These are phyloP conservation scores for Wallacemonas sp. DNA, from an alignment of 208 protist genomes.

Conservation along the genomic window DNA sequence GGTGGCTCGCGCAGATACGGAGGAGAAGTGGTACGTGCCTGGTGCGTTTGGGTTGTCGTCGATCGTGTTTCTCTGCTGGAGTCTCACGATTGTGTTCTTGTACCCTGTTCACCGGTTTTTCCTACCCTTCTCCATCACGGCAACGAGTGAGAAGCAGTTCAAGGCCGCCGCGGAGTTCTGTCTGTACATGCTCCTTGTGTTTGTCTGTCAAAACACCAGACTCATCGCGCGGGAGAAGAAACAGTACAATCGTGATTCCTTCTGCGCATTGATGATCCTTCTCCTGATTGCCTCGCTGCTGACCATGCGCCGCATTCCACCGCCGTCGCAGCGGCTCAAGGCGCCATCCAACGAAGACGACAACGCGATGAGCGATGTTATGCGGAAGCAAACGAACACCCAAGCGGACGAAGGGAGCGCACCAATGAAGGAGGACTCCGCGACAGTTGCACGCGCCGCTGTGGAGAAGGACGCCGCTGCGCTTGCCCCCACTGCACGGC, in stretches of 20 bases:
- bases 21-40: background rate
- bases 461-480: background rate
- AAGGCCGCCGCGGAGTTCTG: slow-evolving; percentile 2
- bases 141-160: background rate
- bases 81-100: background rate
- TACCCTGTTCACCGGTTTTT: background rate
- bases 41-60: slow-evolving; percentile 1
- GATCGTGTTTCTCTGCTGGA: background rate
- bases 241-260: background rate
- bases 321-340: background rate
- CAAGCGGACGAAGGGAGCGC: too few relatives aligned
- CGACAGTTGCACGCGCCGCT: too few relatives aligned
- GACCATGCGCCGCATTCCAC: slow-evolving; percentile 5
- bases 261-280: background rate
- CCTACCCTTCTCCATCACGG: background rate
- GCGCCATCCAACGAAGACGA: background rate
- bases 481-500: background rate
- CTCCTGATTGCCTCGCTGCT: background rate
- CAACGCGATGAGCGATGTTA: too few relatives aligned
- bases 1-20: background rate
- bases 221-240: background rate
- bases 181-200: background rate
- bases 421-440: too few relatives aligned
- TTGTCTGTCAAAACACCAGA: background rate
- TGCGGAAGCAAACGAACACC: too few relatives aligned